Evolutionary conservation across 1,284 basidiomycete species (phyloP).

Genomic region (Mrakiaceae sp.): DNA sequence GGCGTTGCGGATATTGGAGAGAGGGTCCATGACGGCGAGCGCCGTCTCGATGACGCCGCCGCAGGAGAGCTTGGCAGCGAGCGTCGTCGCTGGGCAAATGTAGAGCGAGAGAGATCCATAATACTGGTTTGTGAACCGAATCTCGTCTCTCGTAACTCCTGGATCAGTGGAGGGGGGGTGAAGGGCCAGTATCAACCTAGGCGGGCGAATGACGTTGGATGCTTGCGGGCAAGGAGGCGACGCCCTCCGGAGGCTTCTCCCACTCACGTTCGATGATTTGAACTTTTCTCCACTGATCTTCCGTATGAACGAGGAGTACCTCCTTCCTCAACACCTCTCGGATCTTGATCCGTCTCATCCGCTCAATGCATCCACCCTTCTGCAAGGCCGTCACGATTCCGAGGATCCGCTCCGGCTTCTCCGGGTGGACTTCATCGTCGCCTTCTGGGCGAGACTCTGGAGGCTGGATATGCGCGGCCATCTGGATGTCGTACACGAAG

Average conservation of each 20-base stretch:
- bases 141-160: constrained; percentile 60
- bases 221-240: no score
- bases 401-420: constrained; percentile 77
- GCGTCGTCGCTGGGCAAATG: constrained; percentile 73
- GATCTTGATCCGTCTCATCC: constrained; percentile 69
- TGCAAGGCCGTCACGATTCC: constrained; percentile 60
- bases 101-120: constrained; percentile 88
- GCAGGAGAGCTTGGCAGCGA: constrained; percentile 75
- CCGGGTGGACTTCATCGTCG: constrained; percentile 53
- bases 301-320: constrained; percentile 75
- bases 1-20: constrained; percentile 64
- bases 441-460: constrained; percentile 22
- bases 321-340: constrained; percentile 64
- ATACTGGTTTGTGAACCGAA: constrained; percentile 58
- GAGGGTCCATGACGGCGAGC: constrained; percentile 61
- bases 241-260: background rate
- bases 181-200: background rate
- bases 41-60: constrained; percentile 90
- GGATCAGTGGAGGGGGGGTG: constrained; percentile 13
- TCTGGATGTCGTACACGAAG: constrained; percentile 74
- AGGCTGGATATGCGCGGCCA: constrained; percentile 62
- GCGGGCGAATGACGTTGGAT: no score
- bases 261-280: constrained; percentile 27
- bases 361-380: constrained; percentile 47
- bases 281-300: constrained; percentile 84